Evolutionary conservation across 2,329 filamentous ascomycete genomes (phyloP).

Genomic region (Parasarocladium wereldwijsianum): DNA sequence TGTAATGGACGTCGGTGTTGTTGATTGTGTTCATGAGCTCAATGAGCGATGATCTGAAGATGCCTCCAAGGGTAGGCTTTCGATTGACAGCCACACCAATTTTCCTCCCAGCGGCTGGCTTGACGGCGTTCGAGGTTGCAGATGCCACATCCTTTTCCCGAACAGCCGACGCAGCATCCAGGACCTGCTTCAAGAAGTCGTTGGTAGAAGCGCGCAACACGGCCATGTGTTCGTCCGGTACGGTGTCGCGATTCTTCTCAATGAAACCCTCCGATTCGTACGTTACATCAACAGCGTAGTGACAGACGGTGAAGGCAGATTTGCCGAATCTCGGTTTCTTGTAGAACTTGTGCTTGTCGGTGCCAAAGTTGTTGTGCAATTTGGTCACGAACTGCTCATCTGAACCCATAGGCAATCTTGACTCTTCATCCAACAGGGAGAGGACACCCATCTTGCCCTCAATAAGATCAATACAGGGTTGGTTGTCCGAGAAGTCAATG

Average conservation of each 20-base stretch:
- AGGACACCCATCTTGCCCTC: conserved; percentile 92
- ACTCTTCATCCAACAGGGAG: conserved; percentile 89
- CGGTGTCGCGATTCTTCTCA: conserved; percentile 97
- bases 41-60: conserved; percentile 96
- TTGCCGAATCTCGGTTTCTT: conserved; percentile 98
- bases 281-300: conserved; percentile 95
- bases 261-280: conserved; percentile 99
- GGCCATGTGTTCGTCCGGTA: conserved; percentile 95
- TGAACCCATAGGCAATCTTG: conserved; percentile 87
- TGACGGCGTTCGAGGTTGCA: conserved; percentile 57
- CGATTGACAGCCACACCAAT: conserved; percentile 86
- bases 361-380: conserved; percentile 82
- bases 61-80: conserved; percentile 93
- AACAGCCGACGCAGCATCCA: conserved; percentile 73
- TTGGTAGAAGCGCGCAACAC: conserved; percentile 77
- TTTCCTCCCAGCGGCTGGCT: conserved; percentile 66
- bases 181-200: conserved; percentile 66
- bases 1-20: conserved; percentile 96
- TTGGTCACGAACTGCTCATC: conserved; percentile 96
- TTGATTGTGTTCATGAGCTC: conserved; percentile 98
- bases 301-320: conserved; percentile 92
- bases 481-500: conserved; percentile 98
- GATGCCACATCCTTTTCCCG: conserved; percentile 74
- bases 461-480: conserved; percentile 96
- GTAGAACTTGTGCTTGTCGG: conserved; percentile 90